These are phyloP conservation scores for Macrophomina tecta DNA, from an alignment of 2,329 filamentous ascomycete species.

Conservation along the genomic window DNA sequence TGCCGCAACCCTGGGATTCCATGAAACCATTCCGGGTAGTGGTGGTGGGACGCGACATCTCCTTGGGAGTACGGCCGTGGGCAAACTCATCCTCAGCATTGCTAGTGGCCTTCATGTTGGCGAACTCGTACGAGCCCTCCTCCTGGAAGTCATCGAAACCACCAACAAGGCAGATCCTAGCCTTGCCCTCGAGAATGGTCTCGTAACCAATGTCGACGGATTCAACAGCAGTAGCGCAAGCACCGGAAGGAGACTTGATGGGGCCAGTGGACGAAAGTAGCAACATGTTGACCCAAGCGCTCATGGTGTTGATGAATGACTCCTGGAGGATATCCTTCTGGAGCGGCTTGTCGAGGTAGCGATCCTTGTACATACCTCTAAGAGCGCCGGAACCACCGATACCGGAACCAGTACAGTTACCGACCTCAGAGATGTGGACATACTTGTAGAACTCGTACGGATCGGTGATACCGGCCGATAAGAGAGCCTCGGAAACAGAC, in stretches of 20 bases:
- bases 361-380: slow-evolving; percentile 97
- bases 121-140: slow-evolving; percentile 98
- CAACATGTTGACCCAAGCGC: slow-evolving; percentile 99
- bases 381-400: slow-evolving; percentile 94
- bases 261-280: slow-evolving; percentile 94
- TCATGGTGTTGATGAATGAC: slow-evolving; percentile 99
- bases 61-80: slow-evolving; percentile 90
- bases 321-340: slow-evolving; percentile 99
- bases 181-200: slow-evolving; percentile 98
- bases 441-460: slow-evolving; percentile 99
- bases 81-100: slow-evolving; percentile 96
- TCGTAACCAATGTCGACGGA: slow-evolving; percentile 98
- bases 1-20: slow-evolving; percentile 98
- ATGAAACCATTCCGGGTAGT: slow-evolving; percentile 98
- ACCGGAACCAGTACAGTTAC: slow-evolving; percentile 97
- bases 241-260: slow-evolving; percentile 98
- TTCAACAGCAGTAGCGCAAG: slow-evolving; percentile 96
- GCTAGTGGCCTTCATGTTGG: slow-evolving; percentile 99
- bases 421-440: slow-evolving; percentile 95
- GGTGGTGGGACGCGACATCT: slow-evolving; percentile 98
- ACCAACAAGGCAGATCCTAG: slow-evolving; percentile 94
- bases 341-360: slow-evolving; percentile 93
- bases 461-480: slow-evolving; percentile 94
- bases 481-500: slow-evolving; percentile 87
- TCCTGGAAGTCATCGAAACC: slow-evolving; percentile 99